phyloP scores from a whole-genome alignment of 2,329 filamentous ascomycete genomes.

The Alternaria arbusti region DNA sequence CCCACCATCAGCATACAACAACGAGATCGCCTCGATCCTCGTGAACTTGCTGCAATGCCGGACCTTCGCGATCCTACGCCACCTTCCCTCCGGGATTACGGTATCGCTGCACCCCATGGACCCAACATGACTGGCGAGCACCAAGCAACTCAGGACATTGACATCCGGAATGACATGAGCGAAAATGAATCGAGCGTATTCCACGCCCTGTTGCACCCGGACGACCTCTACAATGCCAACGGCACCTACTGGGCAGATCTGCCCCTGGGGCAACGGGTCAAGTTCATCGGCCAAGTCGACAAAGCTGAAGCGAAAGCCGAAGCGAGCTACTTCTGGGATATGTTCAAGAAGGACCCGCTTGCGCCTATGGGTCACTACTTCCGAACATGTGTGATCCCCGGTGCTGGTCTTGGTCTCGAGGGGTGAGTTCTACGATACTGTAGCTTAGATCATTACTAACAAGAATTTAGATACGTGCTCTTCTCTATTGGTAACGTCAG shows the following conservation, averaged over 20 bases:
- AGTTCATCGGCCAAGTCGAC: constrained; percentile 79
- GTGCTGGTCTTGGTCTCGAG: constrained; percentile 89
- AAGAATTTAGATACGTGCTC: constrained; percentile 73
- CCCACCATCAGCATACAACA: neutral
- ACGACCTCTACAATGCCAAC: constrained; percentile 82
- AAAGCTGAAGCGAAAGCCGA: constrained; percentile 72
- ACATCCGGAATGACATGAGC: constrained; percentile 58
- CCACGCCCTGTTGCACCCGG: constrained; percentile 80
- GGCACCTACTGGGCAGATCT: constrained; percentile 95
- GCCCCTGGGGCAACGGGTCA: constrained; percentile 69
- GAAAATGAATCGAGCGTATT: constrained; percentile 69
- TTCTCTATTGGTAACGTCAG: constrained; percentile 96
- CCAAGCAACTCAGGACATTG: constrained; percentile 50
- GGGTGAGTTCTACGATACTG: constrained; percentile 51
- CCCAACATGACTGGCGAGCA: constrained; percentile 55
- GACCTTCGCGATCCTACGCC: constrained; percentile 27
- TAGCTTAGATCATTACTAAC: constrained; percentile 3
- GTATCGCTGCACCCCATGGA: constrained; percentile 56
- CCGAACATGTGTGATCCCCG: constrained; percentile 87
- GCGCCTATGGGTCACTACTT: constrained; percentile 87
- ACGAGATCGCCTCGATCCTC: neutral
- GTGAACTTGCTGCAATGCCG: constrained; percentile 24
- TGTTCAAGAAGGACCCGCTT: constrained; percentile 87
- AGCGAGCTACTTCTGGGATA: constrained; percentile 69
- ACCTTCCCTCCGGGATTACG: constrained; percentile 54